These are phyloP conservation scores for Colletotrichum filicis DNA, from an alignment of 2,329 filamentous ascomycete species.

Conservation along the genomic window DNA sequence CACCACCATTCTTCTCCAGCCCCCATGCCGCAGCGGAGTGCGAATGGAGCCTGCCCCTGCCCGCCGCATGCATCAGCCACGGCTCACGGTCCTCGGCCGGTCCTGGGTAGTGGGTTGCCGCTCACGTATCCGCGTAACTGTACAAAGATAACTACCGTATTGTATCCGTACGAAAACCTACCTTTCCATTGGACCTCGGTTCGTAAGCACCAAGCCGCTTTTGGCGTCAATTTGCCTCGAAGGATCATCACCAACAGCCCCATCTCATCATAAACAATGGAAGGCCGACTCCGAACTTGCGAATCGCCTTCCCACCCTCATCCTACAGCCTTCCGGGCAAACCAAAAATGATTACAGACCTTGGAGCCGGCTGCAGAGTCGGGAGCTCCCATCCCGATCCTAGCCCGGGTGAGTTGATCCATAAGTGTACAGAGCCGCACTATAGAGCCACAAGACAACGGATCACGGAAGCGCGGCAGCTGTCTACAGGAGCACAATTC, in stretches of 20 bases:
- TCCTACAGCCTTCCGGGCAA: too few species aligned
- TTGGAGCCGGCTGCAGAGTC: too few species aligned
- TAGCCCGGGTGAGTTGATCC: too few species aligned
- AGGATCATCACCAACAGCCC: not conserved
- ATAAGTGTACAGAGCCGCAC: too few species aligned
- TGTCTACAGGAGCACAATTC: not conserved
- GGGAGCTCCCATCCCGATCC: too few species aligned
- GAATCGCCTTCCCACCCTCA: not conserved
- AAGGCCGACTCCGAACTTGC: not conserved
- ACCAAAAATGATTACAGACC: too few species aligned
- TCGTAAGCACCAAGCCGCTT: not conserved
- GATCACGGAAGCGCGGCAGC: not conserved
- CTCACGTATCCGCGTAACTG: not conserved
- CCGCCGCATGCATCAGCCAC: not conserved
- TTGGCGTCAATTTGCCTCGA: not conserved
- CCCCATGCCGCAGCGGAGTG: not conserved
- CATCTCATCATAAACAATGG: not conserved
- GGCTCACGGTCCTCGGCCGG: not conserved
- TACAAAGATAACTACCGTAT: too few species aligned
- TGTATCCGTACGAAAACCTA: too few species aligned
- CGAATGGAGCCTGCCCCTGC: not conserved
- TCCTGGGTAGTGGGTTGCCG: not conserved
- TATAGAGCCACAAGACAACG: not conserved
- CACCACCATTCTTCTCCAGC: not conserved
- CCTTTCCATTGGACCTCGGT: too few species aligned